Conservation (phyloP, 352 stramenopile species). For the Phytophthora rubi region DNA sequence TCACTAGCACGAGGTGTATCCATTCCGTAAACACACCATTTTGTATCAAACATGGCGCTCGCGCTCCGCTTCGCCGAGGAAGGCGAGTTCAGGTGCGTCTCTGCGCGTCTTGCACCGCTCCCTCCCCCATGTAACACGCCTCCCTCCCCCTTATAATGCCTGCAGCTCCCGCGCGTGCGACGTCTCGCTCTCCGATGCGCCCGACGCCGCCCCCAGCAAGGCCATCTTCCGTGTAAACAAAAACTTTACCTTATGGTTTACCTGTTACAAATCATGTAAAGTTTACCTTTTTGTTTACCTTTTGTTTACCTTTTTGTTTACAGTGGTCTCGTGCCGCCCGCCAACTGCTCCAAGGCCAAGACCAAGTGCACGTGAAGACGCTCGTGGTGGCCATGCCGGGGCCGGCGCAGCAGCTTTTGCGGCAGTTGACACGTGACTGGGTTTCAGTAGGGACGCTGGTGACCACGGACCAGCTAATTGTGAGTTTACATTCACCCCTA, state of each 20-base stretch:
- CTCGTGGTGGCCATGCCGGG: constrained; percentile 60
- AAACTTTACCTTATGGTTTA: constrained; percentile 2
- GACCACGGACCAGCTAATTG: constrained; percentile 54
- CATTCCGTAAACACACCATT: constrained; percentile 1
- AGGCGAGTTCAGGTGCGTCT: constrained; percentile 59
- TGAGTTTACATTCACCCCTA: constrained; percentile 24
- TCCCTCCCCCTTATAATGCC: background rate
- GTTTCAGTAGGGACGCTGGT: constrained; percentile 55
- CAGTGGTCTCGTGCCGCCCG: constrained; percentile 63
- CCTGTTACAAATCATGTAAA: background rate
- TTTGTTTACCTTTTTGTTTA: constrained; percentile 6
- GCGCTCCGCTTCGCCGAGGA: constrained; percentile 54
- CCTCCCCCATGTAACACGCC: background rate
- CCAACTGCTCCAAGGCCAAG: constrained; percentile 16
- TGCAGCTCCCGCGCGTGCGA: constrained; percentile 58
- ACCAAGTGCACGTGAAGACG: constrained; percentile 32
- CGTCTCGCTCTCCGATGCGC: constrained; percentile 34
- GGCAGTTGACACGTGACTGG: constrained; percentile 55
- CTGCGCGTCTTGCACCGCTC: background rate
- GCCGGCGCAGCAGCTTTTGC: constrained; percentile 53
- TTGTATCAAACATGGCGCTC: constrained; percentile 39
- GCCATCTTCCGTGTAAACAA: constrained; percentile 65
- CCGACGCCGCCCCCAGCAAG: constrained; percentile 27
- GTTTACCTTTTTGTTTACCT: constrained; percentile 1
- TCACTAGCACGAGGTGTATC: background rate